These are phyloP conservation scores for Eucalyptus pauciflora DNA, from an alignment of 345 rosid species.

Conservation along the genomic window DNA sequence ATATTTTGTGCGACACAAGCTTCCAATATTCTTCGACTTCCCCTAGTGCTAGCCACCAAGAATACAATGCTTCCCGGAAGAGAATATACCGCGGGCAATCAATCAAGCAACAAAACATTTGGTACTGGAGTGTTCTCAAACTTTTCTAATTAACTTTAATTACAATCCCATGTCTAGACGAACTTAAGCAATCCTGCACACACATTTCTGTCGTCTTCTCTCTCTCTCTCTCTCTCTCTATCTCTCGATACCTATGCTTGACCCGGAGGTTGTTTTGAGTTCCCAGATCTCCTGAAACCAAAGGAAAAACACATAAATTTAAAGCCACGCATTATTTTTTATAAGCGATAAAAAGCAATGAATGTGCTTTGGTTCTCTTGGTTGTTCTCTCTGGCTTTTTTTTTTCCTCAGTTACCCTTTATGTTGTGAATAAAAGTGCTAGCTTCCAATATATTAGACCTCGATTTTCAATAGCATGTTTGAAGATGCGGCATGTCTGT, in stretches of 20 bases:
- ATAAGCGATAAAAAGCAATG: background rate
- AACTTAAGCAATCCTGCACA: background rate
- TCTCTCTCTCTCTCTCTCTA: background rate
- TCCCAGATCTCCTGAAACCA: slow-evolving; percentile 35
- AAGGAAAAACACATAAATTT: background rate
- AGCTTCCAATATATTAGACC: background rate
- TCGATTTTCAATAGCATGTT: background rate
- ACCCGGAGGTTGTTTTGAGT: slow-evolving; percentile 45
- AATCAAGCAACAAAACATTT: background rate
- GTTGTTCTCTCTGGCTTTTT: background rate
- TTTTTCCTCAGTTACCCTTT: background rate
- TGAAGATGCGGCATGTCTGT: background rate
- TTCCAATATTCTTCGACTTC: slow-evolving; percentile 8
- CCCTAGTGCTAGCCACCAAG: background rate
- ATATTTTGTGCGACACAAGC: slow-evolving; percentile 17
- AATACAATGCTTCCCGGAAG: background rate
- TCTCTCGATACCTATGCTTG: slow-evolving; percentile 8
- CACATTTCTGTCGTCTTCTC: background rate
- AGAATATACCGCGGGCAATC: background rate
- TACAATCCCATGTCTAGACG: background rate
- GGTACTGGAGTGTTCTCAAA: background rate
- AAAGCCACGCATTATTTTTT: background rate
- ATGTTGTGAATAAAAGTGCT: background rate
- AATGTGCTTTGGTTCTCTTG: background rate
- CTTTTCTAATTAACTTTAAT: background rate